Evolutionary conservation across 2,329 filamentous ascomycete species (phyloP).

Genomic region (Aspergillus sp.): DNA sequence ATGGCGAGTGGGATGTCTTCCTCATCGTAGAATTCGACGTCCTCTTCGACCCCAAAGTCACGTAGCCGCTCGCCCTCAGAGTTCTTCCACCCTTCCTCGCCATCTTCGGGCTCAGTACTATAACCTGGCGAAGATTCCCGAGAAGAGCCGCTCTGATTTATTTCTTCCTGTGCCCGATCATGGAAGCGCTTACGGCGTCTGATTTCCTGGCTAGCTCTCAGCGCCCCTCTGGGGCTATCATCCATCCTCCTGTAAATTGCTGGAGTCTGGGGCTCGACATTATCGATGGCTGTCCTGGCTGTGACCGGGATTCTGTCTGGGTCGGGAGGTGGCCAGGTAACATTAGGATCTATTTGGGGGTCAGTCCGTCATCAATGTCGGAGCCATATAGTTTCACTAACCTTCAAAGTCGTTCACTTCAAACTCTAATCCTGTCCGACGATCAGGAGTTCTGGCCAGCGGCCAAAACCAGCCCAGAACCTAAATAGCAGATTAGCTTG

Average conservation of each 20-base stretch:
- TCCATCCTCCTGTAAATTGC: background rate
- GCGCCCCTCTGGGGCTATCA: constrained; percentile 31
- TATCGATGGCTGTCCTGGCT: constrained; percentile 13
- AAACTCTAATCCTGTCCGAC: constrained; percentile 52
- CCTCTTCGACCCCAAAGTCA: constrained; percentile 68
- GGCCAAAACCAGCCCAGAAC: constrained; percentile 64
- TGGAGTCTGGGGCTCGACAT: no score
- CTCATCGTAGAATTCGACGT: constrained; percentile 64
- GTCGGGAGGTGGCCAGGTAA: constrained; percentile 53
- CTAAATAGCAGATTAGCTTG: background rate
- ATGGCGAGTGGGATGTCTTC: constrained; percentile 62
- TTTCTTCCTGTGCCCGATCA: constrained; percentile 34
- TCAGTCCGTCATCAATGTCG: background rate
- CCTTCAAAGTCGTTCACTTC: constrained; percentile 65
- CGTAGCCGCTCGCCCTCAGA: constrained; percentile 63
- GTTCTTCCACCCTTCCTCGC: constrained; percentile 65
- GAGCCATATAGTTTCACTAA: constrained; percentile 21
- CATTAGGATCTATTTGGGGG: constrained; percentile 31
- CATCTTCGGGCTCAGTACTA: constrained; percentile 39
- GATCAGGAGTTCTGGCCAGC: constrained; percentile 53
- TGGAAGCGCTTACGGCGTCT: constrained; percentile 47
- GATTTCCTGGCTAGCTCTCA: constrained; percentile 37
- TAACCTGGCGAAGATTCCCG: constrained; percentile 19
- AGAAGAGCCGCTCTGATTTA: constrained; percentile 21
- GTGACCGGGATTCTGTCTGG: constrained; percentile 51